Evolutionary conservation across 495 filamentous ascomycete species (phyloP).

Genomic region (Hyphodiscus hymeniophilus): DNA sequence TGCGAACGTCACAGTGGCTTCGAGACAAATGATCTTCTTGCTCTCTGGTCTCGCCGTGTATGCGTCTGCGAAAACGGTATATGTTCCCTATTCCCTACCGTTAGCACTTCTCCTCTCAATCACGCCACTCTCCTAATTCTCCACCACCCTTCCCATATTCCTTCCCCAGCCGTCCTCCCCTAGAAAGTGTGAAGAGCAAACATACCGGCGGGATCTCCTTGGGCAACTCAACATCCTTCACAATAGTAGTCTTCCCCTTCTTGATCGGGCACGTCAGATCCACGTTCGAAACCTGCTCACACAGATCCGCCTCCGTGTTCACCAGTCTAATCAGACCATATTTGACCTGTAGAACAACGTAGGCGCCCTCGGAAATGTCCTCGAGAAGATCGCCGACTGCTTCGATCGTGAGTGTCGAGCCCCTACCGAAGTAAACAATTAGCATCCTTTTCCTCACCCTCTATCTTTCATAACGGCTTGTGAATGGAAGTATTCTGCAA

Average conservation of each 20-base stretch:
- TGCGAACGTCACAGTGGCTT: constrained; percentile 48
- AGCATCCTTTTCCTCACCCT: too few species aligned
- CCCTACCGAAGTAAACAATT: constrained; percentile 41
- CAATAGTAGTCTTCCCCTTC: constrained; percentile 61
- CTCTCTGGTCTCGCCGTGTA: constrained; percentile 47
- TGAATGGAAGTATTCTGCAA: too few species aligned
- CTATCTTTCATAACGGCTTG: too few species aligned
- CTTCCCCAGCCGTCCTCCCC: too few species aligned
- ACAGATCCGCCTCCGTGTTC: constrained; percentile 69
- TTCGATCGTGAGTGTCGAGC: constrained; percentile 66
- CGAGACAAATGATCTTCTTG: constrained; percentile 72
- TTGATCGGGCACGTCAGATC: constrained; percentile 84
- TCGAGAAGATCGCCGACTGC: constrained; percentile 66
- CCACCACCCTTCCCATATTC: constrained; percentile 15
- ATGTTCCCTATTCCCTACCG: constrained; percentile 60
- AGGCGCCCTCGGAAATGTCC: constrained; percentile 64
- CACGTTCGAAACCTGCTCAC: constrained; percentile 78
- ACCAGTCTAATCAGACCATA: constrained; percentile 89
- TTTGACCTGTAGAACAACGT: constrained; percentile 76
- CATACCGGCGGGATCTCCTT: constrained; percentile 83
- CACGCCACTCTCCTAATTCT: neutral
- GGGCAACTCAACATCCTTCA: constrained; percentile 77
- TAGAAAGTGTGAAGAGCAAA: constrained; percentile 10
- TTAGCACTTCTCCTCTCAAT: neutral
- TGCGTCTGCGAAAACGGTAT: constrained; percentile 82